A percentile compares a stretch with the other conserved stretches of the same genome.
Conservation (phyloP, 495 filamentous ascomycete species). For the Podospora comata region DNA sequence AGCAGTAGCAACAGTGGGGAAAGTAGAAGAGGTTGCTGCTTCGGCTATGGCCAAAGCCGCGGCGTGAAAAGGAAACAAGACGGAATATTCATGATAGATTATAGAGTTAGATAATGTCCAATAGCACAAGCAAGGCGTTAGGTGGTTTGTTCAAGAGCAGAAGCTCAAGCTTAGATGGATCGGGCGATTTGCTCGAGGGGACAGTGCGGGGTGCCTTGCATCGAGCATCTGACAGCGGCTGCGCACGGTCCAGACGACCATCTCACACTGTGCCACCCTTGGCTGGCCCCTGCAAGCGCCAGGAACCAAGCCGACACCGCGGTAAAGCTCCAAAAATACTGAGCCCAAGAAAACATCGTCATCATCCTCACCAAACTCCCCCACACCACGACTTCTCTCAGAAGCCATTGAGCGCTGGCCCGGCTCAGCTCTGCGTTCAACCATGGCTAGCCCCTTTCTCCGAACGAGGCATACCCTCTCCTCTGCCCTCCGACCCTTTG, state of each 20-base stretch:
- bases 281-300: neutral
- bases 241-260: neutral
- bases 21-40: slow-evolving; percentile 6
- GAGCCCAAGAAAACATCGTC: slow-evolving; percentile 13
- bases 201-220: neutral
- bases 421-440: slow-evolving; percentile 28
- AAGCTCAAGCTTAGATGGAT: neutral
- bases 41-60: neutral
- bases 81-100: neutral
- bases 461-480: slow-evolving; percentile 33
- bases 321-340: slow-evolving; percentile 3
- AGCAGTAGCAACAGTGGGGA: neutral
- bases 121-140: neutral
- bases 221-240: neutral
- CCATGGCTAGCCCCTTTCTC: slow-evolving; percentile 40
- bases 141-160: neutral
- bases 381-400: slow-evolving; percentile 10
- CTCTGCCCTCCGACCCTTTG: slow-evolving; percentile 31
- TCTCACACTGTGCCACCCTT: neutral
- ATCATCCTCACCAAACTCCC: slow-evolving; percentile 6
- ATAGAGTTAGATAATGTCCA: neutral
- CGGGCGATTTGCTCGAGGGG: neutral
- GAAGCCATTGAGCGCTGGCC: slow-evolving; percentile 42
- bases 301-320: slow-evolving; percentile 1
- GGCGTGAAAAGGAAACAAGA: slow-evolving; percentile 11